Conservation (phyloP, 2,329 filamentous ascomycete genomes). For the Boeremia exigua region DNA sequence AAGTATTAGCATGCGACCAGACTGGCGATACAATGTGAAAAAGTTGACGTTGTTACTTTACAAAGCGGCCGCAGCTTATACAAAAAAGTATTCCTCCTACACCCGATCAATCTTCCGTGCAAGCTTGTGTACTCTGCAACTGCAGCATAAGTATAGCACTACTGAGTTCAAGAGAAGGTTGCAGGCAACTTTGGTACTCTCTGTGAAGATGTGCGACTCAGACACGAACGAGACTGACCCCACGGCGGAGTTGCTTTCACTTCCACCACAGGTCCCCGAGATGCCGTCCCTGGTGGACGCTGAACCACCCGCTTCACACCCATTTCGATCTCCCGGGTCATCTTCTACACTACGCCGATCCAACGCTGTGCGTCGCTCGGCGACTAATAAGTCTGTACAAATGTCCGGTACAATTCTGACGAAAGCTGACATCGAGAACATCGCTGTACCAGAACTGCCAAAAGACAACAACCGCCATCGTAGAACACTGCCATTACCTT, state of each 20-base stretch:
- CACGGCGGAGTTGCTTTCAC: not conserved
- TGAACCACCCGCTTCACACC: not conserved
- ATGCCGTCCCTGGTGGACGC: not conserved
- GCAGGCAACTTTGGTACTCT: not conserved
- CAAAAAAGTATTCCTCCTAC: not conserved
- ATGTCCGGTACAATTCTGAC: not conserved
- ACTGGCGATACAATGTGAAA: too few species aligned
- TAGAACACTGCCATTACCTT: not conserved
- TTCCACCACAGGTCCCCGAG: not conserved
- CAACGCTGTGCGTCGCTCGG: not conserved
- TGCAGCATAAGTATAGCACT: not conserved
- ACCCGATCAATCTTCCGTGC: too few species aligned
- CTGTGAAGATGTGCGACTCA: not conserved
- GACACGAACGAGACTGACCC: too few species aligned
- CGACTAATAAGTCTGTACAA: not conserved
- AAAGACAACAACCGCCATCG: not conserved
- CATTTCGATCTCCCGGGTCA: not conserved
- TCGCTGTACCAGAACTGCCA: not conserved
- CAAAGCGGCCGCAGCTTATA: not conserved
- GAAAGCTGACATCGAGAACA: not conserved
- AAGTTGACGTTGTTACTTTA: not conserved
- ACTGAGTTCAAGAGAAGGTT: not conserved
- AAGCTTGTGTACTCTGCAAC: not conserved
- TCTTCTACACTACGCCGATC: not conserved
- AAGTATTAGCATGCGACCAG: too few species aligned